These are phyloP conservation scores for Botrytis cinerea DNA, from an alignment of 2,329 filamentous ascomycete genomes.

Conservation along the genomic window DNA sequence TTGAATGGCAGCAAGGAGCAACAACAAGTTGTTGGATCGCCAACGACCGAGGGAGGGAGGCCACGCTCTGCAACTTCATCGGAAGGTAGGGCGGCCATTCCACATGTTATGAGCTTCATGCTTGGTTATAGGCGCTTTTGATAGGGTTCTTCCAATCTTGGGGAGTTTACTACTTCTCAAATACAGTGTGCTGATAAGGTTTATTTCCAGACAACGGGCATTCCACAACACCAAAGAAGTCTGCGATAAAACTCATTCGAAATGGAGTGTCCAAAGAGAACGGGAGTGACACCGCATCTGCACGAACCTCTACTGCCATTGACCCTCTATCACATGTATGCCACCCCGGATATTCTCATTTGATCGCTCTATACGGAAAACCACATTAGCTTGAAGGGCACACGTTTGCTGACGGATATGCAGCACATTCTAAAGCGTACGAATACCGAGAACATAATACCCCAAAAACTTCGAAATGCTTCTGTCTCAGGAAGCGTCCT, in stretches of 20 bases:
- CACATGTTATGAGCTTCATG: neutral
- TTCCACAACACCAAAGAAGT: conserved; percentile 34
- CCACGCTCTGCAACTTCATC: conserved; percentile 39
- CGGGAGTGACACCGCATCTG: conserved; percentile 29
- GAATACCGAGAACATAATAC: conserved; percentile 61
- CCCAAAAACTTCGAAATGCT: conserved; percentile 52
- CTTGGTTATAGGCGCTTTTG: neutral
- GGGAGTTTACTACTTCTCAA: neutral
- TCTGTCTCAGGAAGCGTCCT: conserved; percentile 54
- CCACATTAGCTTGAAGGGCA: neutral
- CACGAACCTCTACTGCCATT: conserved; percentile 49
- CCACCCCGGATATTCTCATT: conserved; percentile 36
- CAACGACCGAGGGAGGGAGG: conserved; percentile 38
- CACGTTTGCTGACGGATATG: conserved; percentile 30
- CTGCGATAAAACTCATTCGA: conserved; percentile 35
- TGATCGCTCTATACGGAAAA: conserved; percentile 2
- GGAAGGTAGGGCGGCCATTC: conserved; percentile 36
- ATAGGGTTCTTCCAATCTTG: neutral
- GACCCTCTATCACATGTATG: conserved; percentile 68
- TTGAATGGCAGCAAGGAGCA: conserved; percentile 30
- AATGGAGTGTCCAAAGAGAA: conserved; percentile 34
- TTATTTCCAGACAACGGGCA: conserved; percentile 33
- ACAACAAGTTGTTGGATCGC: conserved; percentile 33
- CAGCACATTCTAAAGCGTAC: conserved; percentile 66
- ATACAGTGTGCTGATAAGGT: conserved; percentile 20